A percentile compares a stretch with the other conserved stretches of the same genome.
phyloP scores from a whole-genome alignment of 2,329 filamentous ascomycete genomes.

The Arthrobotrys pseudoclavata region DNA sequence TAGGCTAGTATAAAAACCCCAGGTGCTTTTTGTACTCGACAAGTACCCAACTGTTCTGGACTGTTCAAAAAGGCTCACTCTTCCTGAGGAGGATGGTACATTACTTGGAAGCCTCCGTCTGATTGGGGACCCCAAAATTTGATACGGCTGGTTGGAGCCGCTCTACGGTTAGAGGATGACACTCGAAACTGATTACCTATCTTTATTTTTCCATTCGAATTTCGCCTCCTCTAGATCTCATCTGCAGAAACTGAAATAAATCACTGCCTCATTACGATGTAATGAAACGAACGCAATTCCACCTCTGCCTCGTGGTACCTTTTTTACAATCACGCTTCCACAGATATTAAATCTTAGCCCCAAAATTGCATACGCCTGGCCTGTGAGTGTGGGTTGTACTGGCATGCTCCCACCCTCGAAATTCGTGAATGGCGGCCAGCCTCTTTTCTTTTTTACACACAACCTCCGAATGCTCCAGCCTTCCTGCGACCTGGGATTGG shows the following conservation, averaged over 20 bases:
- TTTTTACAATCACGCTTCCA: constrained; percentile 24
- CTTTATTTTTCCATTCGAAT: constrained; percentile 23
- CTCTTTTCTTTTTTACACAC: constrained; percentile 58
- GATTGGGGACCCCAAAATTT: constrained; percentile 59
- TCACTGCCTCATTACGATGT: constrained; percentile 37
- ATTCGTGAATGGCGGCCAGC: constrained; percentile 56
- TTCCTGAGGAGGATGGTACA: constrained; percentile 60
- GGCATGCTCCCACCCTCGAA: constrained; percentile 42
- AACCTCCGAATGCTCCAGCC: constrained; percentile 60
- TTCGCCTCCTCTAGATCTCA: constrained; percentile 57
- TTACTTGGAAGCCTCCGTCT: constrained; percentile 57
- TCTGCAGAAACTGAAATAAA: constrained; percentile 47
- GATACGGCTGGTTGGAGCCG: constrained; percentile 60
- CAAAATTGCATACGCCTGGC: constrained; percentile 16
- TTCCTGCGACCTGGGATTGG: constrained; percentile 61
- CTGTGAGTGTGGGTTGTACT: constrained; percentile 42
- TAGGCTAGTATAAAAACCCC: constrained; percentile 58
- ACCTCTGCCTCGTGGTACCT: constrained; percentile 48
- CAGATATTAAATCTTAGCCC: constrained; percentile 54
- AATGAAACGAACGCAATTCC: constrained; percentile 53
- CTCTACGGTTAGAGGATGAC: constrained; percentile 59
- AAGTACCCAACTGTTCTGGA: constrained; percentile 54
- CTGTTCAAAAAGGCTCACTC: constrained; percentile 57
- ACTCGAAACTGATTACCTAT: constrained; percentile 58
- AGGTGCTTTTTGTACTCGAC: constrained; percentile 43